phyloP scores from a whole-genome alignment of 192 early-diverging fungal genomes.

The Backusella tuberculispora region DNA sequence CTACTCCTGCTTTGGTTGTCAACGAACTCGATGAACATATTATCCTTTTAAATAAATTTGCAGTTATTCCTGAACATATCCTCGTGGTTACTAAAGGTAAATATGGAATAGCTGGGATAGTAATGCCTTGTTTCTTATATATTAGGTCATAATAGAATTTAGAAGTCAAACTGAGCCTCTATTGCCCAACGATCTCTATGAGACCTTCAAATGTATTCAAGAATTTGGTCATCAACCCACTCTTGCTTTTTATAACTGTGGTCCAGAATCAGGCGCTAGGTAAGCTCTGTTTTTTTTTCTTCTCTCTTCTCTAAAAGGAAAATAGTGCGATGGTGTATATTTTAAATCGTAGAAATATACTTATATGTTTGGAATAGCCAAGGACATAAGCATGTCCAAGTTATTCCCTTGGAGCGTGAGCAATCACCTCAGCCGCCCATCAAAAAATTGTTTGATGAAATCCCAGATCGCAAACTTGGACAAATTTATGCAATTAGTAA shows the following conservation, averaged over 20 bases:
- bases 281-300: slow-evolving; percentile 10
- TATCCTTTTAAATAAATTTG: slow-evolving; percentile 62
- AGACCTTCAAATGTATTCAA: slow-evolving; percentile 42
- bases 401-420: slow-evolving; percentile 45
- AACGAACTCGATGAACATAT: slow-evolving; percentile 44
- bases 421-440: slow-evolving; percentile 44
- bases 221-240: slow-evolving; percentile 35
- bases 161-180: slow-evolving; percentile 53
- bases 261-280: slow-evolving; percentile 56
- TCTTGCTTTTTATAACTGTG: slow-evolving; percentile 64
- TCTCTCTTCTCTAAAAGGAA: neutral
- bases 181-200: slow-evolving; percentile 48
- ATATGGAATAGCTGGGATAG: neutral
- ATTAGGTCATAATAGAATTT: slow-evolving; percentile 44
- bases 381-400: slow-evolving; percentile 62
- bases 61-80: slow-evolving; percentile 55
- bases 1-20: slow-evolving; percentile 51
- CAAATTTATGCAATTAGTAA: slow-evolving; percentile 52
- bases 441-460: slow-evolving; percentile 37
- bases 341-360: neutral
- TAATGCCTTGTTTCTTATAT: neutral
- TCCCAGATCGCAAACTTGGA: slow-evolving; percentile 39
- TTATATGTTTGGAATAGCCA: slow-evolving; percentile 42
- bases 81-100: slow-evolving; percentile 62
- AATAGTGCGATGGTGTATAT: neutral